Percentiles rank a stretch among this genome's conserved stretches.
phyloP scores from a whole-genome alignment of 495 filamentous ascomycete genomes.

The Aspergillus bertholletiae region DNA sequence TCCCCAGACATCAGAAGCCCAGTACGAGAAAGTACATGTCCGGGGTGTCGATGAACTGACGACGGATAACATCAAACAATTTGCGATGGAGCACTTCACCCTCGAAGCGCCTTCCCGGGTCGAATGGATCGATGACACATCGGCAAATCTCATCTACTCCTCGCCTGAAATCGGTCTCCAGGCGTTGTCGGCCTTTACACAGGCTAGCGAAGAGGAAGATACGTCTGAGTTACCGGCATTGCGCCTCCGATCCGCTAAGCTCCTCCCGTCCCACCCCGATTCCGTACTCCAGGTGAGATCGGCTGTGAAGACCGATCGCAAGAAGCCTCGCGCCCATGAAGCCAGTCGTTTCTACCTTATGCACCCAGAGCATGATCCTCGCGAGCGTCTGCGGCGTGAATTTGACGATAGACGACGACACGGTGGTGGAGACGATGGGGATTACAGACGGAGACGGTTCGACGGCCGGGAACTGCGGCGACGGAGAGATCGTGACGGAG shows the following conservation, averaged over 20 bases:
- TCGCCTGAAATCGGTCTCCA: slow-evolving; percentile 62
- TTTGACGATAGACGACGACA: slow-evolving; percentile 46
- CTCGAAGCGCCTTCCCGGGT: slow-evolving; percentile 52
- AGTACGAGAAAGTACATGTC: slow-evolving; percentile 69
- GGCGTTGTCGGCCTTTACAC: slow-evolving; percentile 65
- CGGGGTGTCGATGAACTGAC: slow-evolving; percentile 78
- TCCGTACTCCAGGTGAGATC: slow-evolving; percentile 67
- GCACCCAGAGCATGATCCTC: slow-evolving; percentile 83
- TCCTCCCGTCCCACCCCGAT: slow-evolving; percentile 61
- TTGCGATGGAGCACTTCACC: slow-evolving; percentile 61
- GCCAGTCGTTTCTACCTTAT: slow-evolving; percentile 87
- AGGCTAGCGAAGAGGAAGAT: slow-evolving; percentile 36
- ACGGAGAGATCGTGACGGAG: slow-evolving; percentile 47
- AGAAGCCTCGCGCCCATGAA: slow-evolving; percentile 69
- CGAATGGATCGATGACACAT: slow-evolving; percentile 95
- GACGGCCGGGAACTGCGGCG: slow-evolving; percentile 54
- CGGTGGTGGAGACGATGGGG: slow-evolving; percentile 57
- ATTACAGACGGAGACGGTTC: slow-evolving; percentile 54
- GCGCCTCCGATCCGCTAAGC: slow-evolving; percentile 59
- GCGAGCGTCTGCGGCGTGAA: slow-evolving; percentile 59
- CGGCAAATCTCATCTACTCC: slow-evolving; percentile 79
- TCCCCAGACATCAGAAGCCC: slow-evolving; percentile 27
- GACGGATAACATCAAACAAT: slow-evolving; percentile 71
- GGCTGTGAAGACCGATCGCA: slow-evolving; percentile 72
- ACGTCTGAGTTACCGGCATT: slow-evolving; percentile 39